These are phyloP conservation scores for Podaxis sp. DNA, from an alignment of 768 basidiomycete species.

Conservation along the genomic window DNA sequence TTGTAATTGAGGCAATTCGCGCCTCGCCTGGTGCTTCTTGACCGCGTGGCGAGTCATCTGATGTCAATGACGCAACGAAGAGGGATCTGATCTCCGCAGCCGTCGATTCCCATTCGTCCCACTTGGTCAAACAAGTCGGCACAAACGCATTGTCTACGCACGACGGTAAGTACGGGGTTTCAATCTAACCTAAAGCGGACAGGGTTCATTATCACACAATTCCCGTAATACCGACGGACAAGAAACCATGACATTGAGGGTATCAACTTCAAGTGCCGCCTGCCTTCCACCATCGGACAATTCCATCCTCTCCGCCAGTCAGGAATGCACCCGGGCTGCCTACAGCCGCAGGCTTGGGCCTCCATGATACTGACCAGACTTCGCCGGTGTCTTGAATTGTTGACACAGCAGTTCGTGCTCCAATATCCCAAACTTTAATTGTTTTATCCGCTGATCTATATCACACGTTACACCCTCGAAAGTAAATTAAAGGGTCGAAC, in stretches of 20 bases:
- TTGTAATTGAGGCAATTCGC: neutral
- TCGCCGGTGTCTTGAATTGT: slow-evolving; percentile 78
- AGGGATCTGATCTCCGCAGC: neutral
- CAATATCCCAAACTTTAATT: slow-evolving; percentile 86
- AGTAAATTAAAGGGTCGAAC: neutral
- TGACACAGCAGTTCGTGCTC: slow-evolving; percentile 68
- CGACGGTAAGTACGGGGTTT: neutral
- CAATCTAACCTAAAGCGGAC: slow-evolving; percentile 3
- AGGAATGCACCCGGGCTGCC: slow-evolving; percentile 67
- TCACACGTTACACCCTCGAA: slow-evolving; percentile 3
- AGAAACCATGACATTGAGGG: slow-evolving; percentile 1
- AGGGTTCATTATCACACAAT: neutral
- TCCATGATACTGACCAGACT: slow-evolving; percentile 84
- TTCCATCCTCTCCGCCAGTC: slow-evolving; percentile 73
- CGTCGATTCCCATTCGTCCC: neutral
- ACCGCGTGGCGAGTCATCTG: neutral
- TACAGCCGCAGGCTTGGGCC: slow-evolving; percentile 54
- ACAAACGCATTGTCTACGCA: slow-evolving; percentile 5
- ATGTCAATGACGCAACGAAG: neutral
- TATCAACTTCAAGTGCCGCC: slow-evolving; percentile 43
- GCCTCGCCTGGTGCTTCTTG: neutral
- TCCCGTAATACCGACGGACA: neutral
- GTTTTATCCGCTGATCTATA: slow-evolving; percentile 62
- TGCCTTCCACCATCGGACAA: slow-evolving; percentile 75
- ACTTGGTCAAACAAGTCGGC: neutral